Base-by-base conservation (phyloP, 345 rosid genomes). In the Balakata baccata region DNA sequence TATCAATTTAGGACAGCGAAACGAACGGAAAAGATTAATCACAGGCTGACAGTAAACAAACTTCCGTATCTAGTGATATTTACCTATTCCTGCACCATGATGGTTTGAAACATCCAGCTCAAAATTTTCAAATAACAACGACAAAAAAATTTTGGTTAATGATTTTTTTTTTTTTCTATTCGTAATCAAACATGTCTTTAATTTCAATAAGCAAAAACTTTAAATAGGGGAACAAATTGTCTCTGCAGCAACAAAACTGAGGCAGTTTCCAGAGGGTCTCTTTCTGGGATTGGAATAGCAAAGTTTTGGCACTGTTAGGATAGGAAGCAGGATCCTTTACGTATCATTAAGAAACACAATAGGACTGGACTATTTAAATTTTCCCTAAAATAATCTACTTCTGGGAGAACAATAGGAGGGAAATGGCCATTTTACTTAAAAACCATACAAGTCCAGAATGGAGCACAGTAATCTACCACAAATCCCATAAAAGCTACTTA, bases 401-500 rank as follows among this genome's bases (percentile, higher is more conserved):
- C 56, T 7, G 12, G 64, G 13, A 1, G 39, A 43, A 17, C 10
- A 43, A 23, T 5, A 59, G 3, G 1, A 3, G 25, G 9, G 39
- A 41, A 58, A 58, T 2, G 0, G 10, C n/a, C 41, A 39, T 41
- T 8, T 45, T 23, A 3, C 5, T 70, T 23, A 6, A 20, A 3
- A 0, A 18, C 61, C 45, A 75, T 7, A 37, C 43, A 22, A 12
- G 39, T 7, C 9, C 52, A 29, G 39, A 63, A 59, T 9, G 52
- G 18, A 34, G 11, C 49, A 58, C 4, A 39, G 29, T 37, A 68
- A 62, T 22, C 11, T 18, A 64, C 23, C 60, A 17, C 20, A 57
- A 56, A 66, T 49, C 23, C 5, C 67, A 50, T 11, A 3, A 25
- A 29, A 69, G 63, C 45, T 16, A 69, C 80, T 72, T 37, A 76